Conservation (phyloP, 768 basidiomycete genomes). For the Pleurotus citrinopileatus region DNA sequence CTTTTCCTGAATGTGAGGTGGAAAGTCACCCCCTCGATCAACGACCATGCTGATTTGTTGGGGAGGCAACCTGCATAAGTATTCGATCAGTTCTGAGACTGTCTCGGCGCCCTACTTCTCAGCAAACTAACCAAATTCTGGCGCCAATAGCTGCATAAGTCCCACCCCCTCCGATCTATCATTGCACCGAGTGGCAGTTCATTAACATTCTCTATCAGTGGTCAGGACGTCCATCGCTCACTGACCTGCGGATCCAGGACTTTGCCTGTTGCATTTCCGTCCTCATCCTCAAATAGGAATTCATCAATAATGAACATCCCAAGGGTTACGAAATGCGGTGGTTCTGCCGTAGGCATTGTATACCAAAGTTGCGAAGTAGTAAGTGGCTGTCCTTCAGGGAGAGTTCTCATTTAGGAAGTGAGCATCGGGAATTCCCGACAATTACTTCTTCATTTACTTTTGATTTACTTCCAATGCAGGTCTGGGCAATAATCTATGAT, state of each 20-base stretch:
- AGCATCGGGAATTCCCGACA: constrained; percentile 9
- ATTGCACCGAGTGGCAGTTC: neutral
- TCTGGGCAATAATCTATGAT: constrained; percentile 43
- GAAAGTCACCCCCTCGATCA: constrained; percentile 80
- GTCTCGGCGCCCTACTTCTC: neutral
- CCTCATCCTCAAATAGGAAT: constrained; percentile 58
- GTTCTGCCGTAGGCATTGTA: constrained; percentile 17
- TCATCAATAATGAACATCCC: constrained; percentile 93
- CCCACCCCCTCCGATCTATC: constrained; percentile 86
- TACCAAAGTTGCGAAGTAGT: neutral
- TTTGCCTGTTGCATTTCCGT: constrained; percentile 49
- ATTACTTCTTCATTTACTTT: constrained; percentile 12
- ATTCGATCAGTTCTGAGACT: neutral
- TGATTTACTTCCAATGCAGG: constrained; percentile 31
- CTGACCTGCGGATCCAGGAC: constrained; percentile 50
- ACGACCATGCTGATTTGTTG: constrained; percentile 76
- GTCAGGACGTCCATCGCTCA: neutral
- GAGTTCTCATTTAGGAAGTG: constrained; percentile 1
- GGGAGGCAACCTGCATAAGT: constrained; percentile 56
- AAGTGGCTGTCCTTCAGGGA: neutral
- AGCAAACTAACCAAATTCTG: constrained; percentile 62
- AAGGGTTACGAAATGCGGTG: constrained; percentile 54
- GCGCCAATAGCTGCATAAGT: constrained; percentile 80
- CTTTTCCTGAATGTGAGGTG: constrained; percentile 46
- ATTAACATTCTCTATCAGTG: neutral